A percentile compares a stretch with the other conserved stretches of the same genome.
These are phyloP conservation scores for Tanacetum coccineum DNA, from an alignment of 129 eudicot genomes.

Conservation along the genomic window DNA sequence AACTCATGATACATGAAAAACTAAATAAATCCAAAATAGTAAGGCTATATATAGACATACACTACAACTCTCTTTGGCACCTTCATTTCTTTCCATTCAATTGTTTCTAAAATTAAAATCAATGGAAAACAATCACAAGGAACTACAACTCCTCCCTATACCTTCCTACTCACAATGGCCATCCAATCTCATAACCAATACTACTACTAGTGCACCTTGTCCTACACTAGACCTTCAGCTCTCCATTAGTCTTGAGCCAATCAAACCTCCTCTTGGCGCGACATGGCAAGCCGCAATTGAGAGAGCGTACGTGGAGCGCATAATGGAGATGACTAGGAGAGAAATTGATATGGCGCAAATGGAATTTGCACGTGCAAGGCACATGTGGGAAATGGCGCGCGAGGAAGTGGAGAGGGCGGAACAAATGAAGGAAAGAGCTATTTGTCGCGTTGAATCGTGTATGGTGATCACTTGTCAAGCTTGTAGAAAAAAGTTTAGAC, in stretches of 20 bases:
- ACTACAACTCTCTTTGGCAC: constrained; percentile 5
- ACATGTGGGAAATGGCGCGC: constrained; percentile 72
- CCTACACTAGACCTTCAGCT: constrained; percentile 79
- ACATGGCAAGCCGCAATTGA: constrained; percentile 77
- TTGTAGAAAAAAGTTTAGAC: constrained; percentile 68
- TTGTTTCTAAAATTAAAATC: neutral
- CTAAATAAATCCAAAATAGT: neutral
- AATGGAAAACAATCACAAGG: constrained; percentile 46
- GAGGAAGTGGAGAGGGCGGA: constrained; percentile 67
- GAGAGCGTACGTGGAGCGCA: constrained; percentile 74
- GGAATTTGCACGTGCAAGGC: constrained; percentile 72
- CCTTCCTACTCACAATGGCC: constrained; percentile 35
- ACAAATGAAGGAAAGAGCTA: constrained; percentile 59
- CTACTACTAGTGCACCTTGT: neutral
- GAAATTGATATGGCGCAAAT: constrained; percentile 75
- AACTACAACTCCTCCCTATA: constrained; percentile 69
- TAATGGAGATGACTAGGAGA: constrained; percentile 67
- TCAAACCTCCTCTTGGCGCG: constrained; percentile 20
- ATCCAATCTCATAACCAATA: constrained; percentile 24
- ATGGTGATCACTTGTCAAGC: constrained; percentile 84
- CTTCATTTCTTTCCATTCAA: neutral
- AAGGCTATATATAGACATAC: constrained; percentile 18
- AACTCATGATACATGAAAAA: too few species aligned
- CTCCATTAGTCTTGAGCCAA: constrained; percentile 52
- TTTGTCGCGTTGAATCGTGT: constrained; percentile 40